Conservation (phyloP, 371 early-diverging fungal species). For the Mucor circinelloides region DNA sequence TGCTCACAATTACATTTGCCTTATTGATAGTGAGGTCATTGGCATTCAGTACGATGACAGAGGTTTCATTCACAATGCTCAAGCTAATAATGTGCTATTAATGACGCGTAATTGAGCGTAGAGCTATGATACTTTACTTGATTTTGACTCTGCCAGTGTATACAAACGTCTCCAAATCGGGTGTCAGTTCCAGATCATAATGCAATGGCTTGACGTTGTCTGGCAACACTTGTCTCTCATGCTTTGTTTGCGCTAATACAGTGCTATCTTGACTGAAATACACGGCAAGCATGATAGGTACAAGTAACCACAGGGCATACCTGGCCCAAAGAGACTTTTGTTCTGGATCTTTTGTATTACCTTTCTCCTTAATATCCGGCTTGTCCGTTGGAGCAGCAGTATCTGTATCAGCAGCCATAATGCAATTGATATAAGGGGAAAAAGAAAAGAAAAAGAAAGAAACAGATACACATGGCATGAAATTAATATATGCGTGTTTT, state of each 20-base stretch:
- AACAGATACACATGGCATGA: background rate
- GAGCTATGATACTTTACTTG: slow-evolving; percentile 19
- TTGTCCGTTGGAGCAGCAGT: background rate
- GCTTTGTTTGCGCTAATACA: slow-evolving; percentile 20
- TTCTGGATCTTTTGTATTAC: background rate
- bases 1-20: slow-evolving; percentile 24
- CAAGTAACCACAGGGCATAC: slow-evolving; percentile 13
- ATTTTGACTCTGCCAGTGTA: slow-evolving; percentile 66
- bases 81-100: slow-evolving; percentile 21
- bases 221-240: slow-evolving; percentile 70
- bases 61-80: slow-evolving; percentile 56
- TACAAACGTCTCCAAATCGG: slow-evolving; percentile 68
- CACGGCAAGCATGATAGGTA: slow-evolving; percentile 17
- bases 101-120: background rate
- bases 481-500: background rate
- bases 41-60: slow-evolving; percentile 62
- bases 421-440: background rate
- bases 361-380: slow-evolving; percentile 5
- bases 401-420: background rate
- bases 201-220: slow-evolving; percentile 71
- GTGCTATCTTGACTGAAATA: slow-evolving; percentile 14
- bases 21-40: slow-evolving; percentile 46
- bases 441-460: background rate
- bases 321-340: slow-evolving; percentile 13
- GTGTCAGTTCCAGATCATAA: slow-evolving; percentile 73